phyloP scores from a whole-genome alignment of 371 early-diverging fungal species.

The Saksenaea vasiformis region DNA sequence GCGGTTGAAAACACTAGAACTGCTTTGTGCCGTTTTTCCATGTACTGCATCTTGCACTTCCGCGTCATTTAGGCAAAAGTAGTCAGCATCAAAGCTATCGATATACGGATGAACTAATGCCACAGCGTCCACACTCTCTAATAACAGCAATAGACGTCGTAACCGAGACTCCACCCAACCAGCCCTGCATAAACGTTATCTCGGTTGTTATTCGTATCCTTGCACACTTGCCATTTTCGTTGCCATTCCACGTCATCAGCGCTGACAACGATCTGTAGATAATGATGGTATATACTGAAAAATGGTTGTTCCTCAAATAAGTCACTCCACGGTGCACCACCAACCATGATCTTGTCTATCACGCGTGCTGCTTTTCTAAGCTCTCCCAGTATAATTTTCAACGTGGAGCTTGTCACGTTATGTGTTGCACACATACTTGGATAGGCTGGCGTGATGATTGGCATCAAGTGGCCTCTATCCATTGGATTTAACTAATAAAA shows the following conservation, averaged over 20 bases:
- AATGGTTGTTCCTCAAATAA: constrained; percentile 91
- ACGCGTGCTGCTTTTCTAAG: constrained; percentile 75
- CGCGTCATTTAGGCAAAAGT: constrained; percentile 61
- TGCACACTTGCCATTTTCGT: constrained; percentile 57
- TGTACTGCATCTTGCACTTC: constrained; percentile 69
- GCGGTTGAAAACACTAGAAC: not conserved
- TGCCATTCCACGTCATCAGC: constrained; percentile 74
- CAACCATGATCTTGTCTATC: constrained; percentile 71
- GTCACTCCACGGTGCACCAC: constrained; percentile 57
- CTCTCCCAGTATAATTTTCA: constrained; percentile 83
- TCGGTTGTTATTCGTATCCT: no score
- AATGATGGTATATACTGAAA: constrained; percentile 89
- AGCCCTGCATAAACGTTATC: not conserved
- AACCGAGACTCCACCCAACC: constrained; percentile 96
- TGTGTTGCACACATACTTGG: constrained; percentile 99
- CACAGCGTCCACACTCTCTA: constrained; percentile 85
- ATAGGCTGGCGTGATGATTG: constrained; percentile 99
- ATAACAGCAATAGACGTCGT: constrained; percentile 85
- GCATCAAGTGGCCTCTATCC: constrained; percentile 96
- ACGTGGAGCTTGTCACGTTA: constrained; percentile 95
- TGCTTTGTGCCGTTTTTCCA: constrained; percentile 39
- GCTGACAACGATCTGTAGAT: constrained; percentile 88
- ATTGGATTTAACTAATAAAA: constrained; percentile 71
- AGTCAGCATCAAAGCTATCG: constrained; percentile 80
- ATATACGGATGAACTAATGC: constrained; percentile 89